Percentiles rank a stretch among this genome's conserved stretches.
Conservation (phyloP, 345 rosid genomes). For the Sonneratia caseolaris region DNA sequence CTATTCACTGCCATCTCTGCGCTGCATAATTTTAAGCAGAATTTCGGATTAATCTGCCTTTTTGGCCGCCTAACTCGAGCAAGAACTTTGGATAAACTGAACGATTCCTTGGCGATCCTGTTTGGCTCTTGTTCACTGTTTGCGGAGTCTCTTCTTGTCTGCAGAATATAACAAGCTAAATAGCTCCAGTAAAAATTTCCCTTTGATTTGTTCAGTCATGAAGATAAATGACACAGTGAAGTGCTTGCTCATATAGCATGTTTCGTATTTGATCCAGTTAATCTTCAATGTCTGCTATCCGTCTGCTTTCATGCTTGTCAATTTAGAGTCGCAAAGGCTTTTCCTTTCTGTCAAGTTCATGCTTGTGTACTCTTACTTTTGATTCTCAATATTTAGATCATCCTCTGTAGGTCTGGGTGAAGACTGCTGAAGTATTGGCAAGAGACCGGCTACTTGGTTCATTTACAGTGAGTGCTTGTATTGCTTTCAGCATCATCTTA, state of each 20-base stretch:
- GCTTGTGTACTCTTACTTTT: background rate
- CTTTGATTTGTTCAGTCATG: background rate
- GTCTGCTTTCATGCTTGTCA: background rate
- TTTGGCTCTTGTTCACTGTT: background rate
- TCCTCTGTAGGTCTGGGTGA: conserved; percentile 74
- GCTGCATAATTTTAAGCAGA: background rate
- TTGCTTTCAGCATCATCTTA: background rate
- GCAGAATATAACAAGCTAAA: background rate
- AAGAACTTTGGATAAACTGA: no score
- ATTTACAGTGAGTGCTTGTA: conserved; percentile 41
- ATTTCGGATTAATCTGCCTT: no score
- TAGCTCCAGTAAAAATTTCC: background rate
- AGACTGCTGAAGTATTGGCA: conserved; percentile 81
- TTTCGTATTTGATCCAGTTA: background rate
- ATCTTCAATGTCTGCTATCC: background rate
- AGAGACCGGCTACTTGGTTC: conserved; percentile 91
- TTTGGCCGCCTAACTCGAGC: no score
- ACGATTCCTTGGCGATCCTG: background rate
- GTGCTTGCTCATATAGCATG: background rate
- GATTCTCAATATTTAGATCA: background rate
- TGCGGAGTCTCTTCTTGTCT: background rate
- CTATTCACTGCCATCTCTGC: no score
- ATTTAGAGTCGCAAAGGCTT: background rate
- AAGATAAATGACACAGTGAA: background rate
- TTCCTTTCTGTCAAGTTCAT: background rate